Conservation (phyloP, 2,329 filamentous ascomycete genomes). For the Amesomyces nigricolor region DNA sequence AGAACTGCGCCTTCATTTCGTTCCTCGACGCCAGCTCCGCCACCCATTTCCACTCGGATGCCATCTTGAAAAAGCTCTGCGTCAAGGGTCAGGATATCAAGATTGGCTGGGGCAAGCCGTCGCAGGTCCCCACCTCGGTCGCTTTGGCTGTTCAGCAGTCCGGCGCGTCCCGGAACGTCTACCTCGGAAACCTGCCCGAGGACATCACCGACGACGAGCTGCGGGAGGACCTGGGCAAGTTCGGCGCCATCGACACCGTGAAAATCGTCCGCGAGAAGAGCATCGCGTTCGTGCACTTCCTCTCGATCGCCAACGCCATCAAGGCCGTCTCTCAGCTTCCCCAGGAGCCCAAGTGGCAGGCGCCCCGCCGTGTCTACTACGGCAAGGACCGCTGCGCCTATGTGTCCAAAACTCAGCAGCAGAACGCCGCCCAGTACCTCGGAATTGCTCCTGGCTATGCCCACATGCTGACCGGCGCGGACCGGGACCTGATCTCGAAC, state of each 20-base stretch:
- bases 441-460: constrained; percentile 96
- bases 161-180: constrained; percentile 93
- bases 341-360: constrained; percentile 94
- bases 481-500: constrained; percentile 93
- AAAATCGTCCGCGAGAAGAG: constrained; percentile 98
- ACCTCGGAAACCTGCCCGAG: constrained; percentile 87
- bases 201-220: constrained; percentile 88
- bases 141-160: constrained; percentile 97
- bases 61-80: constrained; percentile 98
- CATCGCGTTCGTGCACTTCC: constrained; percentile 95
- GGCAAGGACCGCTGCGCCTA: constrained; percentile 98
- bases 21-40: constrained; percentile 97
- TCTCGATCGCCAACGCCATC: constrained; percentile 96
- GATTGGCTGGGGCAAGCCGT: constrained; percentile 98
- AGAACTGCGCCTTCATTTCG: constrained; percentile 99
- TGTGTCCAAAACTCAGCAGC: constrained; percentile 98
- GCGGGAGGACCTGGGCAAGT: constrained; percentile 91
- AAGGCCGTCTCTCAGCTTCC: constrained; percentile 96
- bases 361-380: constrained; percentile 93
- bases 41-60: constrained; percentile 98
- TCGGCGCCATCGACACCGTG: constrained; percentile 92
- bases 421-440: constrained; percentile 96
- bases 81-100: constrained; percentile 99
- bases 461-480: constrained; percentile 90
- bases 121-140: constrained; percentile 94